Evolutionary conservation across 108 stramenopile species (phyloP), one percentile per base, ranked within the genome.

Genomic region (Pelagomonas calceolata): DNA sequence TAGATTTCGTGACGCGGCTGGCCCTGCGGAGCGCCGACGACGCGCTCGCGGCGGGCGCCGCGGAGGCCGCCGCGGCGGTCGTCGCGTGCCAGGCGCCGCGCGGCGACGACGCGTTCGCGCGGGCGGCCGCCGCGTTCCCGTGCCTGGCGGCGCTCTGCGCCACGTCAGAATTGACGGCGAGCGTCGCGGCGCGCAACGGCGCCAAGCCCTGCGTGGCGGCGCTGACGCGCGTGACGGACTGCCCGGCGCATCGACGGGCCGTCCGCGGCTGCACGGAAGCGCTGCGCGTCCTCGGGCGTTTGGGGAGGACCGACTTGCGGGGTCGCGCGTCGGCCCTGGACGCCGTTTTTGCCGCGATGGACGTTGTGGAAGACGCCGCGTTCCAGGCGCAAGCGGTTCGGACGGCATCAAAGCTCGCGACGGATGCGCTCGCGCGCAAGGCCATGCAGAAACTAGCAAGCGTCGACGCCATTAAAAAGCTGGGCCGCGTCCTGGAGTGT

Each of bases 261-360:
- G 4, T 70, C 51, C 70, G 51, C 51, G 70, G 12, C 60, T 5
- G 34, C 26, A 45, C 43, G 30, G 34, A 60, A 14, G 12, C 43
- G 32, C 31, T 70, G 7, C 70, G 46, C 43, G 34, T 70, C 63
- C 46, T 70, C 36, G 70, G 63, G 70, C 46, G 33, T 32, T 32
- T 70, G 33, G 34, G 51, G 33, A 26, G 31, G 32, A 30, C 46
- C 31, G 70, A 12, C 4, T 33, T 60, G n/a, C 43, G 34, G 17
- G 26, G n/a, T 12, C 46, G 63, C 60, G 60, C 60, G 70, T 51
- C 33, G 32, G 70, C 70, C 63, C 60, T 70, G 30, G 34, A n/a
- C 34, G 70, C 70, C 43, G 33, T 70, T n/a, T 70, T 70, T n/a
- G 63, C 21, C 32, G 70, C 37, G 60, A 70, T 70, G 70, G 63